Conservation (phyloP, 139 green algal genomes). For the Volvox africanus region DNA sequence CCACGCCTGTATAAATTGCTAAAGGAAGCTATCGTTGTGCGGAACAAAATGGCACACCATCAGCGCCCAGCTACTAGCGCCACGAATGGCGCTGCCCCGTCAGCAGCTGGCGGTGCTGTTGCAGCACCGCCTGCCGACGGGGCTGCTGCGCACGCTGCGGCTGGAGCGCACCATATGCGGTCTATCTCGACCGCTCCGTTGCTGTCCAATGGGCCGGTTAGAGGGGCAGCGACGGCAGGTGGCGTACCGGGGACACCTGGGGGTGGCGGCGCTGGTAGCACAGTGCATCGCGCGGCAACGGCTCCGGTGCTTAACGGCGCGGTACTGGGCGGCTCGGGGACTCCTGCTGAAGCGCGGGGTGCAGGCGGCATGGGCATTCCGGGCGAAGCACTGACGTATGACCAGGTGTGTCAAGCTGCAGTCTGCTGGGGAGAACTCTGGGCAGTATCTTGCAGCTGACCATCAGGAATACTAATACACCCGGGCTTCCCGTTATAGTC, state of each 20-base stretch:
- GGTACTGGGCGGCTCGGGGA: not conserved
- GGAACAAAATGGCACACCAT: not conserved
- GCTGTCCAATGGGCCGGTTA: not conserved
- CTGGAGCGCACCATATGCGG: not conserved
- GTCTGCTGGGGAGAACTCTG: too few species aligned
- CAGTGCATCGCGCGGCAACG: not conserved
- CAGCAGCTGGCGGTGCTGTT: not conserved
- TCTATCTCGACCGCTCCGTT: conserved; percentile 19
- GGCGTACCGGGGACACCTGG: not conserved
- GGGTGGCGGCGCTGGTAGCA: not conserved
- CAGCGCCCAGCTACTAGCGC: not conserved
- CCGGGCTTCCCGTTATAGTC: too few species aligned
- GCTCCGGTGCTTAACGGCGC: not conserved
- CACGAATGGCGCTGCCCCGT: not conserved
- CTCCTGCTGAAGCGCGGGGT: not conserved
- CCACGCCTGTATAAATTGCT: conserved; percentile 71
- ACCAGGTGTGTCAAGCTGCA: conserved; percentile 4
- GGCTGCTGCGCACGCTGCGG: not conserved
- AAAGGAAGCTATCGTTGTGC: conserved; percentile 56
- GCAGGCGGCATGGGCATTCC: not conserved
- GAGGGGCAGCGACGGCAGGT: not conserved
- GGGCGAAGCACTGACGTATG: conserved; percentile 24
- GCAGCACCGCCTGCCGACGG: not conserved
- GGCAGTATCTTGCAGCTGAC: too few species aligned
- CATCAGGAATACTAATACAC: too few species aligned